Base-by-base conservation (phyloP, 2,329 filamentous ascomycete species). In the Neocatenulostroma microsporum region DNA sequence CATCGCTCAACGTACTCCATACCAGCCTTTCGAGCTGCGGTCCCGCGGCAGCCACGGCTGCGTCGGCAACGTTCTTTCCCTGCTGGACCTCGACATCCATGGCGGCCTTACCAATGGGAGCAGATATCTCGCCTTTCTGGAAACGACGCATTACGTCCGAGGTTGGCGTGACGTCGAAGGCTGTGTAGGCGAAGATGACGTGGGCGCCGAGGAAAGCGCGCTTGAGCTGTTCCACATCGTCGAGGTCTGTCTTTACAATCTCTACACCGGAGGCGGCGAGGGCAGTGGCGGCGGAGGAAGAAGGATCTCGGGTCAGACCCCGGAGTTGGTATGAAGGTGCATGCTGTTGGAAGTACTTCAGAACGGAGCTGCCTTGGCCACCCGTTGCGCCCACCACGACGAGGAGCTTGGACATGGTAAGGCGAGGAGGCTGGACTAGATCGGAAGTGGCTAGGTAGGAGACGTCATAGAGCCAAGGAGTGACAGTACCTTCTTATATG, bases 21-120 rank as follows among this genome's bases (percentile, higher is more conserved):
- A 70, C 40, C 7, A 69, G 56, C 3, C 60, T 44, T 23, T 67
- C 56, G 2, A 69, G 40, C 0, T 45, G 53, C n/a, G 39, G 30
- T 4, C 32, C 36, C 2, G 54, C 46, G 1, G 40, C 41, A n/a
- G 69, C 69, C n/a, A n/a, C n/a, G 0, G 72, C 73, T 0, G 72
- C 73, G 42, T 74, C 67, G 3, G 64, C 69, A 20, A 78, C 70
- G 40, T 77, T 78, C 42, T 63, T 67, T 0, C 73, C 72, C 36
- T 76, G 68, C 11, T 58, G 58, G 6, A 64, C 51, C 54, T 78
- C 74, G 2, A 67, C 54, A 1, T 72, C 59, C 41, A 69, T 72
- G 1, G 67, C 67, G 40, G 63, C 67, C 37, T 53, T 53, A 9
- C 67, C 39, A 23, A 45, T 31, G 4, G 40, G 37, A 5, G 36